Conservation (phyloP, 2,329 filamentous ascomycete species). For the Ceratocystis harringtonii region DNA sequence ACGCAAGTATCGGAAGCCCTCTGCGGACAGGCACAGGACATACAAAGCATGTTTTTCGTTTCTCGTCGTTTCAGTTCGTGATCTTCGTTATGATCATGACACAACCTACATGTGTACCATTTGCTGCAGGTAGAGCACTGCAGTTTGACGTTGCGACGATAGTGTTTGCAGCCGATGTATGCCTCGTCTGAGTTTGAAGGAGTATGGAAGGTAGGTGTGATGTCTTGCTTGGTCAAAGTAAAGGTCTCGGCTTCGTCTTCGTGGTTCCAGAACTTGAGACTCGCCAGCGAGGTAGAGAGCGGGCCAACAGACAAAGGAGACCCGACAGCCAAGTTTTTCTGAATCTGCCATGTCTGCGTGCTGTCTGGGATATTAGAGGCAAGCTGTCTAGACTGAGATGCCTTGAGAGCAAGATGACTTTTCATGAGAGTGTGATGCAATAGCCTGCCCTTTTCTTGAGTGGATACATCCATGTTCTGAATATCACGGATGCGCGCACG, state of each 20-base stretch:
- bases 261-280: slow-evolving; percentile 45
- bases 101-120: slow-evolving; percentile 93
- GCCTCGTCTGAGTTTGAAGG: slow-evolving; percentile 32
- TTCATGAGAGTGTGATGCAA: slow-evolving; percentile 60
- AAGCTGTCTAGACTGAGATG: not conserved
- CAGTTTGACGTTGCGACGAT: slow-evolving; percentile 87
- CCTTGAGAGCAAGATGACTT: slow-evolving; percentile 34
- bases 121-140: slow-evolving; percentile 79
- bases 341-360: slow-evolving; percentile 20
- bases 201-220: slow-evolving; percentile 48
- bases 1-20: slow-evolving; percentile 63
- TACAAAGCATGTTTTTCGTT: slow-evolving; percentile 93
- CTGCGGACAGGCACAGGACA: slow-evolving; percentile 81
- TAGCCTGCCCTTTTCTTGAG: slow-evolving; percentile 51
- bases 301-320: slow-evolving; percentile 17
- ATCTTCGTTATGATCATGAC: slow-evolving; percentile 71
- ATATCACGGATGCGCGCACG: slow-evolving; percentile 54
- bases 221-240: slow-evolving; percentile 42
- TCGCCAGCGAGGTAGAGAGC: slow-evolving; percentile 30
- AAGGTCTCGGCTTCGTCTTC: slow-evolving; percentile 30
- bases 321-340: slow-evolving; percentile 18
- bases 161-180: slow-evolving; percentile 70
- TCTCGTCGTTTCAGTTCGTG: slow-evolving; percentile 66
- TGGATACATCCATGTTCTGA: slow-evolving; percentile 43
- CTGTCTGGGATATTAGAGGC: not conserved